Base-by-base conservation (phyloP, 306 rosid species). In the Coriaria nepalensis region DNA sequence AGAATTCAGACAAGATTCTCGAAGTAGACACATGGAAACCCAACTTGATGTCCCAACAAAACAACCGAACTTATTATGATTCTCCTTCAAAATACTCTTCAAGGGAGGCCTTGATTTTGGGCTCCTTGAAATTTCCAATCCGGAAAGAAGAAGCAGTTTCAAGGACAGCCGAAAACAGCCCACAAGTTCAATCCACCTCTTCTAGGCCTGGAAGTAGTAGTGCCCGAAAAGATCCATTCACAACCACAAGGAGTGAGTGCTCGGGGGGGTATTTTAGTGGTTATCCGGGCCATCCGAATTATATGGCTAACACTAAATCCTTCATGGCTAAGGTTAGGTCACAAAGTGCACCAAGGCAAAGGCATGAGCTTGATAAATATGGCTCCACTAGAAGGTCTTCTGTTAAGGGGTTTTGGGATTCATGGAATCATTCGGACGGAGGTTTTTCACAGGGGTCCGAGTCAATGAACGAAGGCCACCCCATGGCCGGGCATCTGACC, bases 1-100 rank as follows among this genome's bases (percentile, higher is more conserved):
- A 20, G 29, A 20, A 20, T 20, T 20, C 29, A 20, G 29, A 20
- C 29, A 20, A 20, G 66, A 73, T 81, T 60, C 93, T 85, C 11
- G 95, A 85, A 78, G 87, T 85, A 32, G 95, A 85, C 62, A 81
- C 93, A 10, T 81, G 95, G 95, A 78, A 74, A 69, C 87, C 95
- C 49, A 79, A 73, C 66, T 41, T 80, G 68, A 75, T 60, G 37
- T 46, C 79, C 36, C 77, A 74, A 35, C 74, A 61, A 13, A 61
- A 67, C 6, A 58, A 52, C 56, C 69, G 39, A 61, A 51, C 72
- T 52, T 75, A 60, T 45, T 72, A 75, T 0, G 86, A 78, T 35
- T 84, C 90, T 33, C 94, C 82, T 6, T 68, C 76, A 9, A 84
- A 84, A 48, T 64, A 15, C 41, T 60, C 86, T 43, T 67, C 83